These are phyloP conservation scores for Haplosporangium gracile DNA, from an alignment of 192 early-diverging fungal genomes.

Conservation along the genomic window DNA sequence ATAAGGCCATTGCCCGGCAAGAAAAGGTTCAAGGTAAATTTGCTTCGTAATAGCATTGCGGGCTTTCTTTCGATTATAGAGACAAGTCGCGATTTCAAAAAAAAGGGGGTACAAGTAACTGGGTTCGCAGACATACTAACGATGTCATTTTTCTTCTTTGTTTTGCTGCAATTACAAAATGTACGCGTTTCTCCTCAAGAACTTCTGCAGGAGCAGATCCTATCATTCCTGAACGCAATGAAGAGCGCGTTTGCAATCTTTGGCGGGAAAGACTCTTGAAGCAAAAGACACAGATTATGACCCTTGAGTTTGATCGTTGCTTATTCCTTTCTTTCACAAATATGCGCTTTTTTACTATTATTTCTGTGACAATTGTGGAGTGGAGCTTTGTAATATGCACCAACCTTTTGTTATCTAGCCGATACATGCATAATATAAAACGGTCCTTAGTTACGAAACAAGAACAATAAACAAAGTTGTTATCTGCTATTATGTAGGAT, in stretches of 20 bases:
- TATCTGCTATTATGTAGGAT: too few species aligned
- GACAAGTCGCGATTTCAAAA: not conserved
- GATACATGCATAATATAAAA: too few species aligned
- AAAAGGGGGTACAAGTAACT: not conserved
- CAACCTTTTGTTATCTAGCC: too few species aligned
- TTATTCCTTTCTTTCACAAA: not conserved
- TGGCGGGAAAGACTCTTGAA: not conserved
- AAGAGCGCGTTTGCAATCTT: constrained; percentile 28
- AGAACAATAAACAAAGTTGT: too few species aligned
- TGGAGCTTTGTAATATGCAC: too few species aligned
- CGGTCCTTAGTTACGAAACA: too few species aligned
- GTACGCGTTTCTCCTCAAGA: not conserved
- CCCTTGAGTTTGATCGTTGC: not conserved
- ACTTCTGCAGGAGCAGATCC: constrained; percentile 18
- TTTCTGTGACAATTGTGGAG: too few species aligned
- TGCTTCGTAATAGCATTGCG: not conserved
- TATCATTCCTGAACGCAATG: constrained; percentile 27
- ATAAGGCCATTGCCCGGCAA: constrained; percentile 12
- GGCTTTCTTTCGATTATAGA: not conserved
- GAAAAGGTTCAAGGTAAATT: constrained; percentile 28
- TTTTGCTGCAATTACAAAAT: not conserved
- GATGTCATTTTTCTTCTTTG: not conserved
- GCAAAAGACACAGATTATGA: not conserved
- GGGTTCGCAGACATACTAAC: not conserved
- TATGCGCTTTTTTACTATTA: too few species aligned